A percentile compares a stretch with the other conserved stretches of the same genome.
Conservation (phyloP, 2,329 filamentous ascomycete species). For the Hypomyces rosellus region DNA sequence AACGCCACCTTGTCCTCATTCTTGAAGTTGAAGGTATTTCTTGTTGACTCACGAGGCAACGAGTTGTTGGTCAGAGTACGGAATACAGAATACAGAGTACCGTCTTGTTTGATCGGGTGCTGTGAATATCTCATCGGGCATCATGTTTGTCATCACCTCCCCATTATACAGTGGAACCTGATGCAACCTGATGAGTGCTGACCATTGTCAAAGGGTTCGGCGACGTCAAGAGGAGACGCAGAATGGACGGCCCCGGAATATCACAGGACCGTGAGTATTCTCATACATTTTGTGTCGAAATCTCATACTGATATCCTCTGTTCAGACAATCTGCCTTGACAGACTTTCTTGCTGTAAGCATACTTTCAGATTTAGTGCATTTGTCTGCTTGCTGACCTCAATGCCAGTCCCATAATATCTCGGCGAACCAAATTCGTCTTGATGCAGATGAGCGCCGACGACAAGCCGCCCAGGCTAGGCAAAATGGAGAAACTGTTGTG, state of each 20-base stretch:
- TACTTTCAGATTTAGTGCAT: slow-evolving; percentile 54
- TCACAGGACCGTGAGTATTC: slow-evolving; percentile 33
- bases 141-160: slow-evolving; percentile 3
- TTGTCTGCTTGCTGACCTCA: slow-evolving; percentile 26
- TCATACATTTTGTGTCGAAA: not conserved
- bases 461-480: slow-evolving; percentile 20
- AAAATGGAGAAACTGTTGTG: slow-evolving; percentile 17
- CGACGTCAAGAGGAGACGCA: slow-evolving; percentile 13
- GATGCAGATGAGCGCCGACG: slow-evolving; percentile 45
- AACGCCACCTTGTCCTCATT: not conserved
- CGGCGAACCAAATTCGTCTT: slow-evolving; percentile 47
- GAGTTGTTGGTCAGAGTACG: too few species aligned
- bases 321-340: slow-evolving; percentile 46
- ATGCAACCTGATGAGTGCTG: not conserved
- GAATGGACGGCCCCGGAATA: slow-evolving; percentile 25
- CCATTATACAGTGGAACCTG: not conserved
- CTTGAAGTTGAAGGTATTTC: not conserved
- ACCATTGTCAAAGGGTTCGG: slow-evolving; percentile 10
- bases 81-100: too few species aligned
- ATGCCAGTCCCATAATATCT: slow-evolving; percentile 63
- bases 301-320: slow-evolving; percentile 8
- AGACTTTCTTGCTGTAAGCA: slow-evolving; percentile 44
- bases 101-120: not conserved
- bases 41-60: too few species aligned
- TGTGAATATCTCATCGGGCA: not conserved